These are phyloP conservation scores for Cryptococcus jaspeensis DNA, from an alignment of 1,284 basidiomycete species.

Conservation along the genomic window DNA sequence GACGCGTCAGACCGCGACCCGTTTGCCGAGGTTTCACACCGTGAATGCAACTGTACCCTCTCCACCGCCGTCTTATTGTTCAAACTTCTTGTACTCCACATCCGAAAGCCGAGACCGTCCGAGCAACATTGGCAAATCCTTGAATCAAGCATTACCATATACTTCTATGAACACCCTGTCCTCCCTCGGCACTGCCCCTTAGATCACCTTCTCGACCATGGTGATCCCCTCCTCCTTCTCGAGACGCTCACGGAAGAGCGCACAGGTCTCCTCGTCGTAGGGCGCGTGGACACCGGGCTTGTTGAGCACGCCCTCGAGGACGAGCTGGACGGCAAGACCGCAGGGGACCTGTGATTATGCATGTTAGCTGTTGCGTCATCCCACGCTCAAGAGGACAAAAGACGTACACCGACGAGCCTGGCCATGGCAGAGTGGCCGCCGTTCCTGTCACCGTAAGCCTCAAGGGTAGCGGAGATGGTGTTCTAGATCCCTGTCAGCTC, in stretches of 20 bases:
- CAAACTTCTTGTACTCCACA: not conserved
- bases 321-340: constrained; percentile 84
- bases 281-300: constrained; percentile 83
- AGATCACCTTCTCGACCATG: constrained; percentile 64
- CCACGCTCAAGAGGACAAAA: not conserved
- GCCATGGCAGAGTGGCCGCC: constrained; percentile 93
- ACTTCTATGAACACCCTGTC: not conserved
- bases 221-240: constrained; percentile 77
- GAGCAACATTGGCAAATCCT: too few species aligned
- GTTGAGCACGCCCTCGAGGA: constrained; percentile 67
- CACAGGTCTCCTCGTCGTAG: constrained; percentile 77
- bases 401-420: constrained; percentile 65
- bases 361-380: not conserved
- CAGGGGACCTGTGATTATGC: constrained; percentile 64
- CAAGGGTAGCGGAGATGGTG: constrained; percentile 86
- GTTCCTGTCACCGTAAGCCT: constrained; percentile 79
- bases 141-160: not conserved
- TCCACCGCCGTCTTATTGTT: not conserved
- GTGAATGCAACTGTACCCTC: too few species aligned
- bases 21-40: too few species aligned
- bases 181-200: constrained; percentile 12
- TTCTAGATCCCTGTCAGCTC: constrained; percentile 55
- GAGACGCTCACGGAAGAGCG: constrained; percentile 70
- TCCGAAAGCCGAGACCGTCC: too few species aligned
- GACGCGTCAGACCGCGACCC: too few species aligned